These are phyloP conservation scores for Saposhnikovia divaricata DNA, from an alignment of 129 eudicot genomes.

Conservation along the genomic window DNA sequence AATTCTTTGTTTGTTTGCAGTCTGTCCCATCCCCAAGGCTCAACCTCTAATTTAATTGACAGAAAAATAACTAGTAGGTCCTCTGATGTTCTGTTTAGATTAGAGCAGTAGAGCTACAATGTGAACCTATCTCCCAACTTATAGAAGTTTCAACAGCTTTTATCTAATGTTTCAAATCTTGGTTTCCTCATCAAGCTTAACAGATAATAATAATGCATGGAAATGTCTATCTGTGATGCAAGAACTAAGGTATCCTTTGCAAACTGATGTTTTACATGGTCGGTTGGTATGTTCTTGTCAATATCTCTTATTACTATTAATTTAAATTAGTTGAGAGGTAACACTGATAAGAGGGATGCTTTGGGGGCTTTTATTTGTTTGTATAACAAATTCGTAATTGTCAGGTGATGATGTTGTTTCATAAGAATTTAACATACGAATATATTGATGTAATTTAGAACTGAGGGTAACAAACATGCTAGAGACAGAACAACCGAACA, in stretches of 20 bases:
- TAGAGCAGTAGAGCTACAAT: background rate
- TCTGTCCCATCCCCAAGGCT: background rate
- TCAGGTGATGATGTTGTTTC: no score
- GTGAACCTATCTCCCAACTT: background rate
- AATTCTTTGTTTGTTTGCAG: background rate
- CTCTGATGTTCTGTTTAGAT: background rate
- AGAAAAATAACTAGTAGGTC: background rate
- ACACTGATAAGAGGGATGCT: no score
- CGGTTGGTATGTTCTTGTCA: background rate
- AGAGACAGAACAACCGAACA: no score
- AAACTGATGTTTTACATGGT: background rate
- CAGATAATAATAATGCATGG: background rate
- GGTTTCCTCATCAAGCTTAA: background rate
- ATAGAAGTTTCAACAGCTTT: background rate
- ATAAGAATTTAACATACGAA: no score
- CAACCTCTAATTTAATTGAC: background rate
- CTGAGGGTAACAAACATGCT: no score
- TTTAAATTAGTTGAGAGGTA: no score
- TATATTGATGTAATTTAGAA: no score
- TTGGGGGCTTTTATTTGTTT: no score
- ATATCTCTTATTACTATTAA: no score
- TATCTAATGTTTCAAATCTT: background rate
- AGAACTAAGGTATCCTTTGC: background rate
- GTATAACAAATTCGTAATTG: no score
- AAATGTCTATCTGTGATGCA: background rate